Conservation (phyloP, 345 rosid species). For the Melastoma malabathricum region DNA sequence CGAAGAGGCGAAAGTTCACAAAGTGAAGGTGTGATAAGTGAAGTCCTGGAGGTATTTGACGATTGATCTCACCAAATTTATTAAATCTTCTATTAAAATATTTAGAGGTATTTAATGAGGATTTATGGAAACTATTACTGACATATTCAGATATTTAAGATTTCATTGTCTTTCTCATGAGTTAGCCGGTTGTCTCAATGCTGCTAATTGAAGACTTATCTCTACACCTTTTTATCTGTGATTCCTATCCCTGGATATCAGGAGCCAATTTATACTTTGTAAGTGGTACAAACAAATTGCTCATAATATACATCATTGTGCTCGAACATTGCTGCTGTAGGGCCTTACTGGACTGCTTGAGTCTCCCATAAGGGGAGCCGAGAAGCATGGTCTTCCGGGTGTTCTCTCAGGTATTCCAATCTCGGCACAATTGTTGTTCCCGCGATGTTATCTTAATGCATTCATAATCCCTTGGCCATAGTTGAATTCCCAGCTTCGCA, state of each 20-base stretch:
- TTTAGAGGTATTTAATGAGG: too few relatives aligned
- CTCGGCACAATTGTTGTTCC: not conserved
- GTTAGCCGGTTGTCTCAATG: too few relatives aligned
- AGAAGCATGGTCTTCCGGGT: slow-evolving; percentile 92
- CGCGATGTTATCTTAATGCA: not conserved
- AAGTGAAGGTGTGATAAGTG: slow-evolving; percentile 84
- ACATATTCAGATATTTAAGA: too few relatives aligned
- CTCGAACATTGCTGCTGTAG: slow-evolving; percentile 17
- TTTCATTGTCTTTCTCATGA: too few relatives aligned
- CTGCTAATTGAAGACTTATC: too few relatives aligned
- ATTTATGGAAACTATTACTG: too few relatives aligned
- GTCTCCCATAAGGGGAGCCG: slow-evolving; percentile 79
- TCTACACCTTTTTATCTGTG: too few relatives aligned
- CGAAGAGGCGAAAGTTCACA: slow-evolving; percentile 59
- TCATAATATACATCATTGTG: not conserved
- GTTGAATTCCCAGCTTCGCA: not conserved
- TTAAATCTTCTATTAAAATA: too few relatives aligned
- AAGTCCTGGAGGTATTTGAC: slow-evolving; percentile 70
- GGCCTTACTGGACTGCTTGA: slow-evolving; percentile 96
- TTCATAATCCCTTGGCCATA: not conserved
- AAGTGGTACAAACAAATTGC: too few relatives aligned
- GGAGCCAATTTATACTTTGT: too few relatives aligned
- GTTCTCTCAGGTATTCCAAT: slow-evolving; percentile 59
- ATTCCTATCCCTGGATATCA: too few relatives aligned
- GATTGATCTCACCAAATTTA: not conserved